phyloP scores from a whole-genome alignment of 257 asterid species.

The Eustoma russellianum region DNA sequence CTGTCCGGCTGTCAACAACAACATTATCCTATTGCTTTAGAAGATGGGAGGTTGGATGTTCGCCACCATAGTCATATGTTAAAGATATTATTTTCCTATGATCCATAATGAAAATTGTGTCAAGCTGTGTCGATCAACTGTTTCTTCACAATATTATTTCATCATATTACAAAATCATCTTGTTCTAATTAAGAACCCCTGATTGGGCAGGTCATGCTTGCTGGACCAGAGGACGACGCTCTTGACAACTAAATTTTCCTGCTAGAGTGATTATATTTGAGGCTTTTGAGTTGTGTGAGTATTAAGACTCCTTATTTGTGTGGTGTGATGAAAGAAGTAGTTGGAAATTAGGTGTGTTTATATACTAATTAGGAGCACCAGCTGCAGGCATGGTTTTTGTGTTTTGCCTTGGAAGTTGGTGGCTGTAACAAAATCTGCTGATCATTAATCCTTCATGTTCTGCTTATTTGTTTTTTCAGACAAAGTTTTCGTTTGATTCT shows the following conservation, averaged over 20 bases:
- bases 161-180: too few relatives aligned
- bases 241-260: conserved; percentile 23
- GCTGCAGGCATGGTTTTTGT: conserved; percentile 61
- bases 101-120: too few relatives aligned
- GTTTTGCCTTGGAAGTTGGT: conserved; percentile 55
- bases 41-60: background rate
- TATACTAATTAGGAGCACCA: conserved; percentile 29
- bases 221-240: conserved; percentile 96
- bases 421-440: conserved; percentile 50
- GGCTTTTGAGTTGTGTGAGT: conserved; percentile 37
- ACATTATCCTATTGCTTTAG: background rate
- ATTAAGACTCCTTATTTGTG: conserved; percentile 11
- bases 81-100: too few relatives aligned
- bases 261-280: conserved; percentile 17
- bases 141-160: too few relatives aligned
- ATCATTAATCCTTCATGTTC: conserved; percentile 28
- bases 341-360: conserved; percentile 18
- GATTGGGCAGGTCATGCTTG: conserved; percentile 62
- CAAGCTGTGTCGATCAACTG: too few relatives aligned
- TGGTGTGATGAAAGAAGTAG: conserved; percentile 20
- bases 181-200: too few relatives aligned
- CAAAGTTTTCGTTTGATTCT: background rate
- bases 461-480: conserved; percentile 14
- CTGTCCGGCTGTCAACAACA: background rate
- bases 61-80: background rate